These are phyloP conservation scores for Stereocaulon alpinum DNA, from an alignment of 495 filamentous ascomycete genomes.

Conservation along the genomic window DNA sequence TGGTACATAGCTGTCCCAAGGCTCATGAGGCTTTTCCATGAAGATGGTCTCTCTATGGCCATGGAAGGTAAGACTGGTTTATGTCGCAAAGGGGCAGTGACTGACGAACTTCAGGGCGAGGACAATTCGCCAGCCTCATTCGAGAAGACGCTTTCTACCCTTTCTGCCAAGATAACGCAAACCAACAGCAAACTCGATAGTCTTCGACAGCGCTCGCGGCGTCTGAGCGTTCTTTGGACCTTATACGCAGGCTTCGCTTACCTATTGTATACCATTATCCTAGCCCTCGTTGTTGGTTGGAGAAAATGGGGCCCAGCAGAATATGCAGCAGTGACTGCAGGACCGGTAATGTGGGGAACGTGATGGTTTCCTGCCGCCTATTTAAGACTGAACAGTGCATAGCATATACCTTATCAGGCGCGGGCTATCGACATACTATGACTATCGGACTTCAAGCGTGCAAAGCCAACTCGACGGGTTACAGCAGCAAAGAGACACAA, in stretches of 20 bases:
- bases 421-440: constrained; percentile 56
- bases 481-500: constrained; percentile 66
- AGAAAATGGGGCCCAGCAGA: constrained; percentile 63
- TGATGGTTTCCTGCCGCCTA: background rate
- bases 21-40: background rate
- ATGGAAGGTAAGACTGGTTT: constrained; percentile 46
- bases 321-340: constrained; percentile 64
- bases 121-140: constrained; percentile 83
- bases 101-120: constrained; percentile 46
- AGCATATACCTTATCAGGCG: constrained; percentile 62
- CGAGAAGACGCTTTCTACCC: constrained; percentile 73
- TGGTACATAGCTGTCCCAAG: too few species aligned
- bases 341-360: constrained; percentile 59
- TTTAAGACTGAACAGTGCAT: background rate
- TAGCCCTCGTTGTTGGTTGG: constrained; percentile 78
- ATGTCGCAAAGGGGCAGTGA: constrained; percentile 14
- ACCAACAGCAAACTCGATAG: constrained; percentile 60
- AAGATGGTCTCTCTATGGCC: constrained; percentile 81
- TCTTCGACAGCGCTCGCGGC: constrained; percentile 58
- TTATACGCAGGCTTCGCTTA: constrained; percentile 86
- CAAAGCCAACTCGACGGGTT: constrained; percentile 60
- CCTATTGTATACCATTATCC: constrained; percentile 69
- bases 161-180: constrained; percentile 70
- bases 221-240: constrained; percentile 76
- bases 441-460: constrained; percentile 62